Evolutionary conservation across 1,139 yeast species (phyloP).

Genomic region (Yamadazyma buinensis): DNA sequence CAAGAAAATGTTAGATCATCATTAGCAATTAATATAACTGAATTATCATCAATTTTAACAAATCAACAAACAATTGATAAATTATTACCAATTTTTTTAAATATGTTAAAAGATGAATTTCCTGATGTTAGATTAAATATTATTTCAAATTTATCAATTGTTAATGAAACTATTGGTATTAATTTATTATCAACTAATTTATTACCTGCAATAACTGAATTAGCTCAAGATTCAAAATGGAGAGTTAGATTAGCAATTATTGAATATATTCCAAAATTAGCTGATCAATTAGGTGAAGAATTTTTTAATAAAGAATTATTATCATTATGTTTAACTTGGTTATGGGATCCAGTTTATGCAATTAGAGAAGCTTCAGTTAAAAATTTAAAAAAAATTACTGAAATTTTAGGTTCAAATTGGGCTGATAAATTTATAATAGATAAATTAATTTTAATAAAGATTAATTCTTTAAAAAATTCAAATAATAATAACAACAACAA

Average conservation of each 20-base stretch:
- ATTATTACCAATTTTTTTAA: constrained; percentile 81
- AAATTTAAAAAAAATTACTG: constrained; percentile 75
- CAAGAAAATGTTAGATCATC: constrained; percentile 93
- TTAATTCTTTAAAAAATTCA: constrained; percentile 9
- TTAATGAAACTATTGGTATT: constrained; percentile 92
- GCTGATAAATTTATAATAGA: constrained; percentile 80
- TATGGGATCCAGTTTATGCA: constrained; percentile 97
- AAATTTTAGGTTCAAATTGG: constrained; percentile 92
- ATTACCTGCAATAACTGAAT: constrained; percentile 92
- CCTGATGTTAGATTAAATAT: constrained; percentile 95
- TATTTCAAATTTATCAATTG: constrained; percentile 85
- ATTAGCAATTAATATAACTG: constrained; percentile 82
- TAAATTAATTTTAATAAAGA: constrained; percentile 47
- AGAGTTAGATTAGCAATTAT: constrained; percentile 95
- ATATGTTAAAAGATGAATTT: constrained; percentile 94
- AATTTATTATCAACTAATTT: constrained; percentile 80
- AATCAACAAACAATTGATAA: constrained; percentile 80
- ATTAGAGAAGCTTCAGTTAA: constrained; percentile 94
- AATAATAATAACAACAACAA: no score
- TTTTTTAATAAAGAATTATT: constrained; percentile 92
- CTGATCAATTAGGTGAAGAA: constrained; percentile 92
- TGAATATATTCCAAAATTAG: constrained; percentile 92
- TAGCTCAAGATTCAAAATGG: constrained; percentile 97
- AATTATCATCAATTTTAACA: constrained; percentile 81
- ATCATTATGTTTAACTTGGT: constrained; percentile 90